These are phyloP conservation scores for Tetrahymena elliotti DNA, from an alignment of 73 alveolate genomes.

Conservation along the genomic window DNA sequence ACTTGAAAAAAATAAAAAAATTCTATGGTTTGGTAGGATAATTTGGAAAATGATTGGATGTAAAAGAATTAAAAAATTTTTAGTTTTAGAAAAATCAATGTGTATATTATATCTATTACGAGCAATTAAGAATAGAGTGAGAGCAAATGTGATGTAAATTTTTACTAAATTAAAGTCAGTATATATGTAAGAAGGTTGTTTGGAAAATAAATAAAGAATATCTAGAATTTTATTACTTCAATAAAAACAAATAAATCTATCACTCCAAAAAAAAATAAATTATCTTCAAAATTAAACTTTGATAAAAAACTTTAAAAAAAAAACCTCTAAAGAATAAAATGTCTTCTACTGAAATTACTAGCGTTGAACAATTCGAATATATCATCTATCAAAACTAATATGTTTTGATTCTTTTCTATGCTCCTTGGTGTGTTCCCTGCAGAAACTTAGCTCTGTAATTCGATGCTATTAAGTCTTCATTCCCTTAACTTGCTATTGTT, in stretches of 20 bases:
- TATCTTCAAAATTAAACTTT: background rate
- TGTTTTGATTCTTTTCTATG: conserved; percentile 45
- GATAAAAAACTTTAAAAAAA: background rate
- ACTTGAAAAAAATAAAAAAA: too few relatives aligned
- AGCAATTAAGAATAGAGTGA: too few relatives aligned
- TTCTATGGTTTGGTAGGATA: too few relatives aligned
- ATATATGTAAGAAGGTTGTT: background rate
- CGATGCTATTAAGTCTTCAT: background rate
- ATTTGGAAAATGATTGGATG: too few relatives aligned
- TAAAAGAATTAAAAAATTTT: too few relatives aligned
- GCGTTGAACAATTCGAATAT: background rate
- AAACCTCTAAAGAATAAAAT: background rate
- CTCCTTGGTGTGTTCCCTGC: conserved; percentile 98
- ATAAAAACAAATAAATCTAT: too few relatives aligned
- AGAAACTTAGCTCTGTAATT: conserved; percentile 75
- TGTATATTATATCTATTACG: background rate
- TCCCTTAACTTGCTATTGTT: background rate
- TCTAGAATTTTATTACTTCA: background rate
- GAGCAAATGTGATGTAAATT: background rate
- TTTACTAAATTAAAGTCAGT: too few relatives aligned
- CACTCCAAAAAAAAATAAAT: too few relatives aligned
- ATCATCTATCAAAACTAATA: background rate
- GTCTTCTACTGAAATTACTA: background rate
- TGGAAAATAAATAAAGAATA: too few relatives aligned
- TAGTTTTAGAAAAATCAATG: background rate